A percentile compares a stretch with the other conserved stretches of the same genome.
Evolutionary conservation across 1,284 basidiomycete species (phyloP).

Genomic region (Xerocomus alliaceus): DNA sequence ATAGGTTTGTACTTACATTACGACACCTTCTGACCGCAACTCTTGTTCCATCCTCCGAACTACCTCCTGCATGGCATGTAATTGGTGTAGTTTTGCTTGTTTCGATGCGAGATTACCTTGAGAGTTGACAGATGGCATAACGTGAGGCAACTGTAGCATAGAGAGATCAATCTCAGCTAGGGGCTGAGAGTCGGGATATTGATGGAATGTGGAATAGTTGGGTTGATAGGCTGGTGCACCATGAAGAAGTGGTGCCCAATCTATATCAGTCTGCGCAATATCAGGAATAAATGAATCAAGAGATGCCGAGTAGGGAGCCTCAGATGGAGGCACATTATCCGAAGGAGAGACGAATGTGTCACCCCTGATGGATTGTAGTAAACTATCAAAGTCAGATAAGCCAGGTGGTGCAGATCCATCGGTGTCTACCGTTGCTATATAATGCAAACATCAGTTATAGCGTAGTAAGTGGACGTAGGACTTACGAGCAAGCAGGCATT

Average conservation of each 20-base stretch:
- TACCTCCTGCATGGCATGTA: constrained; percentile 38
- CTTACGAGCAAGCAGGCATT: constrained; percentile 18
- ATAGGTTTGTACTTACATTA: constrained; percentile 7
- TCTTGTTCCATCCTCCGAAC: constrained; percentile 36
- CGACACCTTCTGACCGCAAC: constrained; percentile 33
- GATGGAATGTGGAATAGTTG: constrained; percentile 1
- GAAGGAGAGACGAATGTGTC: background rate
- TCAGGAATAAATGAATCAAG: constrained; percentile 5
- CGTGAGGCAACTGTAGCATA: constrained; percentile 30
- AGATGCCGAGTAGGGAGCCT: background rate
- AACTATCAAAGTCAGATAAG: constrained; percentile 16
- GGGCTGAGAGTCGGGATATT: constrained; percentile 5
- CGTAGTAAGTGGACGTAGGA: background rate
- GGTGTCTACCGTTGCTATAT: background rate
- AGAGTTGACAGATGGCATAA: background rate
- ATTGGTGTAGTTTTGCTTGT: constrained; percentile 25
- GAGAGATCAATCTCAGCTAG: constrained; percentile 36
- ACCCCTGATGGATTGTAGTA: constrained; percentile 22
- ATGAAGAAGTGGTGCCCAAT: constrained; percentile 31
- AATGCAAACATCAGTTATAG: background rate
- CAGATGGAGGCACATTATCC: background rate
- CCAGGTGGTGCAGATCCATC: background rate
- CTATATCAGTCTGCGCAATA: background rate
- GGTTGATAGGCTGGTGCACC: constrained; percentile 7
- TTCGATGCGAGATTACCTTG: constrained; percentile 10